Evolutionary conservation across 2,329 filamentous ascomycete species (phyloP), one percentile per base, ranked within the genome.

Genomic region (Clarireedia monteithiana): DNA sequence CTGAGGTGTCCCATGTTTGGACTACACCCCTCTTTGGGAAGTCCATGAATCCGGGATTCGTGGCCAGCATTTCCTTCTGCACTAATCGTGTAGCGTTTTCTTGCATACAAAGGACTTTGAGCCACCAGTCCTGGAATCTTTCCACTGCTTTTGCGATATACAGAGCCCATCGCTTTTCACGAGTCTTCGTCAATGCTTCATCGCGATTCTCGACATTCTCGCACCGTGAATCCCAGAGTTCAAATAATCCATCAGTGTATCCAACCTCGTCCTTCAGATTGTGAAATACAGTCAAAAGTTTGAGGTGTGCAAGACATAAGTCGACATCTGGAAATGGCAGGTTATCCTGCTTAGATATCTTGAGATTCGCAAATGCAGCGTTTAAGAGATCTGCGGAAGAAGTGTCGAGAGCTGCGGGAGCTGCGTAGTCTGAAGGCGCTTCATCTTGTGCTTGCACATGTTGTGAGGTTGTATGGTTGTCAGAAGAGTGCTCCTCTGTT

Each of bases 131-230:
- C 56, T 81, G 75, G 63, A 88, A 91, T 7, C 87, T 77, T 49
- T 84, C 79, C 0, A 82, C 85, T 0, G 87, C 86, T 48, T 83
- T 77, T 2, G 82, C 77, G 2, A 89, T 77, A 66, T 82, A 89
- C 7, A 89, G 67, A 0, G 80, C 79, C 87, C 87, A 90, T 66
- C 86, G 74, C 72, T 89, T 89, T 71, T 89, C 86, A 15, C 82
- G 75, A 23, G 87, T 71, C 48, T 75, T 73, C 53, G 78, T 77
- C 7, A 82, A 70, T 2, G 73, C 71, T 58, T 72, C 71, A 50
- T 61, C 63, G n/a, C 67, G 66, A 15, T 72, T 62, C 4, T 48
- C 34, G 5, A 48, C 51, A 2, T 70, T 62, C 12, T 63, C 61
- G 6, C 64, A 63, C 46, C 60, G 36, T 61, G 59, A 17, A 61